Evolutionary conservation across 495 filamentous ascomycete genomes (phyloP).

Genomic region (Penicillium mononematosum): DNA sequence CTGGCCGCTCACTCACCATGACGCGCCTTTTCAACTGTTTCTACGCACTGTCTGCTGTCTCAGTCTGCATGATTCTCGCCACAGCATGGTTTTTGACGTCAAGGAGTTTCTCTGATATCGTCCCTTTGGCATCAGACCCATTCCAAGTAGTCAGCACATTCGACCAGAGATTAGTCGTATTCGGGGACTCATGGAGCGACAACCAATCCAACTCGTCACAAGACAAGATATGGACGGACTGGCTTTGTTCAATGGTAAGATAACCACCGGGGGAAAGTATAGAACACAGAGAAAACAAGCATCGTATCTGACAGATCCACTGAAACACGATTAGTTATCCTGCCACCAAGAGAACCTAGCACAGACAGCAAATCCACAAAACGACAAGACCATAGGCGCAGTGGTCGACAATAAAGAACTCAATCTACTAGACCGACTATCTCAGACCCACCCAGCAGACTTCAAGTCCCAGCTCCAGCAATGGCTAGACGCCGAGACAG

Average conservation of each 20-base stretch:
- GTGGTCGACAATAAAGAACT: conserved; percentile 45
- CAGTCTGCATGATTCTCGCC: conserved; percentile 35
- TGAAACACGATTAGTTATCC: conserved; percentile 29
- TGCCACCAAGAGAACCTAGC: conserved; percentile 50
- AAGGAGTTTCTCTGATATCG: conserved; percentile 27
- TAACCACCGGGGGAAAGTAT: not conserved
- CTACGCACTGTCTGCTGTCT: conserved; percentile 34
- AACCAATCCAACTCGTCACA: conserved; percentile 38
- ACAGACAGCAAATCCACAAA: conserved; percentile 34
- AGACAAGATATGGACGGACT: conserved; percentile 46
- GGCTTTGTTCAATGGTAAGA: conserved; percentile 44
- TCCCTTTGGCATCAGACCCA: conserved; percentile 18
- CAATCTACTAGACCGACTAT: conserved; percentile 25
- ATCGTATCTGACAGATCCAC: conserved; percentile 5
- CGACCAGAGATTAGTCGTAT: conserved; percentile 44
- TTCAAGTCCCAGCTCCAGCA: conserved; percentile 43
- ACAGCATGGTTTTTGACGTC: conserved; percentile 37
- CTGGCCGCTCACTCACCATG: conserved; percentile 9
- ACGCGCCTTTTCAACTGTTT: conserved; percentile 38
- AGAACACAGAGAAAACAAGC: not conserved
- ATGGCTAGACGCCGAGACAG: conserved; percentile 40
- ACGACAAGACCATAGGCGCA: conserved; percentile 34
- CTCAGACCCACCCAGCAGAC: conserved; percentile 37
- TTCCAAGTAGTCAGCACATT: conserved; percentile 28
- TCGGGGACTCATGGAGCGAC: conserved; percentile 53